phyloP scores from a whole-genome alignment of 345 rosid species.

The Microcos paniculata region DNA sequence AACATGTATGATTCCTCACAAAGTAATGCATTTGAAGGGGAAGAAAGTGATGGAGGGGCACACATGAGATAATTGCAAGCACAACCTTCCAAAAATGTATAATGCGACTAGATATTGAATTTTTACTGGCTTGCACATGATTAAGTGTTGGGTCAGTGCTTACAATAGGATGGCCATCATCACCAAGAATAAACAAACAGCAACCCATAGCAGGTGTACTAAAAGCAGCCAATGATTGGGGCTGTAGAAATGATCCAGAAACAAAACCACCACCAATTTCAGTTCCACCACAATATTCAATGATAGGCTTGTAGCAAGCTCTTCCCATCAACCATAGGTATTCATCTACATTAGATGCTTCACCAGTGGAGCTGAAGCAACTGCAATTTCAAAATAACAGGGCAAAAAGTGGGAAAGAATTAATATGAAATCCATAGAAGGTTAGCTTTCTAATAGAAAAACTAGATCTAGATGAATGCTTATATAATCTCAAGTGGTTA shows the following conservation, averaged over 20 bases:
- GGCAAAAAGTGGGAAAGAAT: constrained; percentile 22
- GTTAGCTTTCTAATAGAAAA: not conserved
- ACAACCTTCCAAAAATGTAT: not conserved
- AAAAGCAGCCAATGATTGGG: constrained; percentile 90
- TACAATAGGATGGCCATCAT: constrained; percentile 71
- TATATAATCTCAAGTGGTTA: not conserved
- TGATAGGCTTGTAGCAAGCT: constrained; percentile 83
- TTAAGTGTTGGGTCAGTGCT: constrained; percentile 30
- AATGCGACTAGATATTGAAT: not conserved
- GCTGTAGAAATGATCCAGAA: constrained; percentile 80
- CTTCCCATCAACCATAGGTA: constrained; percentile 96
- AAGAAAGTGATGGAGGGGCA: not conserved
- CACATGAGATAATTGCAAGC: not conserved
- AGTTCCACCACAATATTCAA: constrained; percentile 97
- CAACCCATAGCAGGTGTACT: constrained; percentile 95
- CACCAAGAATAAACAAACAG: constrained; percentile 75
- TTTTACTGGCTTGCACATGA: not conserved
- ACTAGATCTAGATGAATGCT: not conserved
- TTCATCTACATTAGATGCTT: constrained; percentile 94
- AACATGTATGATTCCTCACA: not conserved
- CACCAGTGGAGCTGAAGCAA: constrained; percentile 96
- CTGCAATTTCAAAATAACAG: constrained; percentile 40
- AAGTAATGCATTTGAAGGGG: not conserved
- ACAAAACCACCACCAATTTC: constrained; percentile 92
- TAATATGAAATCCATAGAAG: constrained; percentile 13